These are phyloP conservation scores for Ophiognomonia clavigignenti-juglandacearum DNA, from an alignment of 2,329 filamentous ascomycete genomes.

Conservation along the genomic window DNA sequence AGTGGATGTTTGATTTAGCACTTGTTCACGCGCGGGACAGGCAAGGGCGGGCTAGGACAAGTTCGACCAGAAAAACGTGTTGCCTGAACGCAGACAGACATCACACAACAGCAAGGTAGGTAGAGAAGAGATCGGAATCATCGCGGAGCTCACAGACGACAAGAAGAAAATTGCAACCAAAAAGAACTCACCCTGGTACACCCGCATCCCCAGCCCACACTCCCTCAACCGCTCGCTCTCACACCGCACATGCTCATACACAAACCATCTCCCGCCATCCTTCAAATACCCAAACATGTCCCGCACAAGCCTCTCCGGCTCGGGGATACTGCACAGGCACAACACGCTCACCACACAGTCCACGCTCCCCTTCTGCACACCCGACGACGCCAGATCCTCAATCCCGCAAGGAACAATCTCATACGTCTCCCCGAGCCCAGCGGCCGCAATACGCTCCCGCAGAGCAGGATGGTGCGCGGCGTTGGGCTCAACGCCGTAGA, in stretches of 20 bases:
- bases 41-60: no score
- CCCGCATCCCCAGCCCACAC: constrained; percentile 32
- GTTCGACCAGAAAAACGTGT: no score
- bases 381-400: constrained; percentile 44
- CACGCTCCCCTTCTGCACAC: constrained; percentile 45
- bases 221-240: constrained; percentile 18
- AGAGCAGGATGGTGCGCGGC: constrained; percentile 44
- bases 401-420: constrained; percentile 60
- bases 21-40: not conserved
- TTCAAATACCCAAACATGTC: constrained; percentile 54
- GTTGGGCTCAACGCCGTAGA: constrained; percentile 65
- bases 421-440: constrained; percentile 53
- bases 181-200: constrained; percentile 46
- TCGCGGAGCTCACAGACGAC: no score
- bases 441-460: constrained; percentile 38
- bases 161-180: no score
- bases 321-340: constrained; percentile 60
- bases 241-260: constrained; percentile 55
- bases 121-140: no score
- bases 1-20: not conserved
- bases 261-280: constrained; percentile 58
- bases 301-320: constrained; percentile 49
- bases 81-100: no score
- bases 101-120: not conserved
- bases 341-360: constrained; percentile 58